phyloP scores from a whole-genome alignment of 257 asterid genomes.

The Solanum piurae region DNA sequence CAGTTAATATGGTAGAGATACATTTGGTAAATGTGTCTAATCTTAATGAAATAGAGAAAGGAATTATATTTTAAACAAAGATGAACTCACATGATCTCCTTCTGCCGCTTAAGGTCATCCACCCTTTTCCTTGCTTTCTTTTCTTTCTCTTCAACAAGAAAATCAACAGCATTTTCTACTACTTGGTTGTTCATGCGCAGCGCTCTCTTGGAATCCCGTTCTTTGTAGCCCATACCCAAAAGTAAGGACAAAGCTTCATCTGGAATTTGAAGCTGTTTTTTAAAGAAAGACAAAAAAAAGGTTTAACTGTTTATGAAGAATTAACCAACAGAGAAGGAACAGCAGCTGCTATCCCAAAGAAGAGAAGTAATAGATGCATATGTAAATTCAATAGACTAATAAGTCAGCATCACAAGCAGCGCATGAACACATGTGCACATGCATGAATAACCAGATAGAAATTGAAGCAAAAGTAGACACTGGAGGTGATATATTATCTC shows the following conservation, averaged over 20 bases:
- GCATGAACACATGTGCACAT: background rate
- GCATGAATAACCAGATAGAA: background rate
- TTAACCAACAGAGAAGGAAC: background rate
- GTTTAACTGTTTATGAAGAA: background rate
- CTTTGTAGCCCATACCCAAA: slow-evolving; percentile 80
- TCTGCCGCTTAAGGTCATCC: slow-evolving; percentile 43
- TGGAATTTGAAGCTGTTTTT: slow-evolving; percentile 75
- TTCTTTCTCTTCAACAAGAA: slow-evolving; percentile 64
- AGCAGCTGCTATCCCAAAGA: background rate
- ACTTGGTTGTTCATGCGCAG: slow-evolving; percentile 82
- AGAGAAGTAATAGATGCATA: background rate
- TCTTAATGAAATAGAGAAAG: background rate
- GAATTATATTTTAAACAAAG: background rate
- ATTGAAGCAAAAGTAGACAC: background rate
- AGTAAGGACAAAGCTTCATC: slow-evolving; percentile 66
- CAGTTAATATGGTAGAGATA: slow-evolving; percentile 2
- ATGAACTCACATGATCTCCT: slow-evolving; percentile 47
- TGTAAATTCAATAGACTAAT: background rate
- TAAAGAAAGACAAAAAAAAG: background rate
- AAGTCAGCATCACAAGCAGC: background rate
- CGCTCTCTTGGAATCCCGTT: slow-evolving; percentile 76
- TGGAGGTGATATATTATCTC: background rate
- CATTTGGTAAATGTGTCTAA: background rate
- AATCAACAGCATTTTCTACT: slow-evolving; percentile 64
- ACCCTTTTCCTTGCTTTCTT: slow-evolving; percentile 40